Conservation (phyloP, 768 basidiomycete species). For the Arthromyces matolae region DNA sequence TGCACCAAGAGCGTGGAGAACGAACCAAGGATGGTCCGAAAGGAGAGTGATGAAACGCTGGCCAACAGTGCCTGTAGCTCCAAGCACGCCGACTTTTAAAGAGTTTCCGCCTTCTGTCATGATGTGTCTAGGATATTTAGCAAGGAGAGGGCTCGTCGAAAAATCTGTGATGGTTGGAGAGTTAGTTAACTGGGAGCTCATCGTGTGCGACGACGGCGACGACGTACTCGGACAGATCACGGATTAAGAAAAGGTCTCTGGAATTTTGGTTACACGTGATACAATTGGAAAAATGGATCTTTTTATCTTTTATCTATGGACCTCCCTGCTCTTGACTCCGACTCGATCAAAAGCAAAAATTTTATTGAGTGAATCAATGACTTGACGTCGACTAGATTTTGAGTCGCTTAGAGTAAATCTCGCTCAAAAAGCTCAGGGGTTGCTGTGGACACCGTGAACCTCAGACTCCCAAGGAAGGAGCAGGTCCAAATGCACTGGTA, state of each 20-base stretch:
- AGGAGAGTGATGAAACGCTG: slow-evolving; percentile 93
- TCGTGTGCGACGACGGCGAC: slow-evolving; percentile 8
- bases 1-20: slow-evolving; percentile 82
- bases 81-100: slow-evolving; percentile 67
- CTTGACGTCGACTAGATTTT: too few species aligned
- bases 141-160: slow-evolving; percentile 24
- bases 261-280: slow-evolving; percentile 14
- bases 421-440: too few species aligned
- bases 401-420: too few species aligned
- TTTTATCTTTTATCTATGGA: slow-evolving; percentile 5
- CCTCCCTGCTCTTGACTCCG: background rate
- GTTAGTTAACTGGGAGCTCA: slow-evolving; percentile 21
- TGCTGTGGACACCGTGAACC: too few species aligned
- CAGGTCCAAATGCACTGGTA: background rate
- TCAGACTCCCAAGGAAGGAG: background rate
- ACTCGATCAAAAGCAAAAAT: slow-evolving; percentile 7
- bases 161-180: slow-evolving; percentile 18
- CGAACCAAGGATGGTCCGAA: slow-evolving; percentile 86
- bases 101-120: slow-evolving; percentile 30
- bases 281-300: background rate
- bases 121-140: slow-evolving; percentile 32
- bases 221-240: slow-evolving; percentile 6
- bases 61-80: slow-evolving; percentile 92
- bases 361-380: slow-evolving; percentile 2
- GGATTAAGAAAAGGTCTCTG: background rate